Percentiles rank a stretch among this genome's conserved stretches.
Conservation (phyloP, 2,329 filamentous ascomycete genomes). For the Chaetomium sp. region DNA sequence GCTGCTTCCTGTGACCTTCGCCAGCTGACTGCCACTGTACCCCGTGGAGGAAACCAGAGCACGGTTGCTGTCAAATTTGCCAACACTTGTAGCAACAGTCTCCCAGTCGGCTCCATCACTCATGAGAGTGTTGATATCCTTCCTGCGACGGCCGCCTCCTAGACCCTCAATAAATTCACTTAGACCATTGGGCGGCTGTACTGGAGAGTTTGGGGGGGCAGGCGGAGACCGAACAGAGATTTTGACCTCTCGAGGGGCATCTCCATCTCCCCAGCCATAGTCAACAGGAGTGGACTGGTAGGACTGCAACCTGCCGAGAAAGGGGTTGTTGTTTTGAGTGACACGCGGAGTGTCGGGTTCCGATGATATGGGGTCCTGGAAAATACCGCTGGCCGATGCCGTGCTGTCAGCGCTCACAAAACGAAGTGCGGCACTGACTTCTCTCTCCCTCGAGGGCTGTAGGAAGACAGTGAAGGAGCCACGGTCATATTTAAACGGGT, state of each 20-base stretch:
- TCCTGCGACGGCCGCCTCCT: neutral
- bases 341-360: slow-evolving; percentile 23
- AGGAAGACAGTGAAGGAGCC: slow-evolving; percentile 44
- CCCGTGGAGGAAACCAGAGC: slow-evolving; percentile 28
- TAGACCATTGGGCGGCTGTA: neutral
- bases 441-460: slow-evolving; percentile 45
- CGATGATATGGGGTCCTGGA: neutral
- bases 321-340: slow-evolving; percentile 25
- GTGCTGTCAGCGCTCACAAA: slow-evolving; percentile 36
- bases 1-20: slow-evolving; percentile 34
- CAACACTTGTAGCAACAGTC: slow-evolving; percentile 42
- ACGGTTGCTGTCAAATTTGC: slow-evolving; percentile 35
- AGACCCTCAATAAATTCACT: slow-evolving; percentile 5
- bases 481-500: slow-evolving; percentile 52
- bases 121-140: slow-evolving; percentile 16
- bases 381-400: slow-evolving; percentile 29
- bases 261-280: slow-evolving; percentile 21
- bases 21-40: slow-evolving; percentile 20
- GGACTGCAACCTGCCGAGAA: slow-evolving; percentile 18
- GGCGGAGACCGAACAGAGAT: slow-evolving; percentile 24
- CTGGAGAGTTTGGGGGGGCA: slow-evolving; percentile 3
- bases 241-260: slow-evolving; percentile 32
- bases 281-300: slow-evolving; percentile 19
- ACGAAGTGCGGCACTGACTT: slow-evolving; percentile 47
- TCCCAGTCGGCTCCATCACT: slow-evolving; percentile 46